phyloP scores from a whole-genome alignment of 1,284 basidiomycete genomes.

The Anthracocystis walkeri region DNA sequence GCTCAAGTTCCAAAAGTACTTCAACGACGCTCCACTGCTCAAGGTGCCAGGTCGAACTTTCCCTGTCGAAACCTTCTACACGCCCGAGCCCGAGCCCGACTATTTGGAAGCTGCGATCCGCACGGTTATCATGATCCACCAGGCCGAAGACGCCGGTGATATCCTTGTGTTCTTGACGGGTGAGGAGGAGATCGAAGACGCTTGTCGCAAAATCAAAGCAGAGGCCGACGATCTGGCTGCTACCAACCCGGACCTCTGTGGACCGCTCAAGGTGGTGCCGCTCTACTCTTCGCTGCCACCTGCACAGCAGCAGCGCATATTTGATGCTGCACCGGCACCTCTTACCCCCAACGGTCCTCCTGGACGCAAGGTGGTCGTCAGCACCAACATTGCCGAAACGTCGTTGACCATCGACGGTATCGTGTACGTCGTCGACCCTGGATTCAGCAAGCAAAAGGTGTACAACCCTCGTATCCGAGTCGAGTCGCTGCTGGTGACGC shows the following conservation, averaged over 20 bases:
- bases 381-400: constrained; percentile 98
- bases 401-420: constrained; percentile 98
- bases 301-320: constrained; percentile 93
- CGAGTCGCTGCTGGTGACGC: constrained; percentile 90
- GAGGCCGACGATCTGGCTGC: constrained; percentile 72
- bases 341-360: constrained; percentile 78
- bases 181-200: constrained; percentile 98
- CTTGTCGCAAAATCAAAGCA: constrained; percentile 90
- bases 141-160: constrained; percentile 93
- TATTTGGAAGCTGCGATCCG: constrained; percentile 97
- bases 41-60: constrained; percentile 96
- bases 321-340: constrained; percentile 83
- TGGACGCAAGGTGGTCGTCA: constrained; percentile 92
- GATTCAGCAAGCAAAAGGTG: constrained; percentile 96
- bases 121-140: constrained; percentile 96
- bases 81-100: constrained; percentile 93
- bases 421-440: constrained; percentile 98
- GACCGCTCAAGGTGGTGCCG: constrained; percentile 88
- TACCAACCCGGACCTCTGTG: constrained; percentile 66
- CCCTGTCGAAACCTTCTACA: constrained; percentile 94
- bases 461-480: constrained; percentile 97
- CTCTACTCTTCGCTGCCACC: constrained; percentile 94
- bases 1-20: constrained; percentile 96
- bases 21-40: constrained; percentile 89
- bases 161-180: constrained; percentile 95